These are phyloP conservation scores for Solanum pinnatisectum DNA, from an alignment of 257 asterid genomes.

Conservation along the genomic window DNA sequence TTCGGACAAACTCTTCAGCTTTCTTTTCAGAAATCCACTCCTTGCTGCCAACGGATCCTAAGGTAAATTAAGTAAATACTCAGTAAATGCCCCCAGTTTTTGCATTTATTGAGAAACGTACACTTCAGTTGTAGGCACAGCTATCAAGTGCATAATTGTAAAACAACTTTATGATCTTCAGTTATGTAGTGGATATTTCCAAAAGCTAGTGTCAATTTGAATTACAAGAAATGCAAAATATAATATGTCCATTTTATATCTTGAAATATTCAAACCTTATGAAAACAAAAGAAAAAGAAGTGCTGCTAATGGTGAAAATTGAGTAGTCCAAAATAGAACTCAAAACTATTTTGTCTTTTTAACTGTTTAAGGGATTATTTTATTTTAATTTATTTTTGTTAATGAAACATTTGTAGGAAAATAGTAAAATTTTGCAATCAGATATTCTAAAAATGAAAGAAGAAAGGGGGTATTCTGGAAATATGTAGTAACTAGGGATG, in stretches of 20 bases:
- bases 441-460: background rate
- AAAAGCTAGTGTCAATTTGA: background rate
- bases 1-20: conserved; percentile 36
- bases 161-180: background rate
- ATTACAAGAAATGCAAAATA: background rate
- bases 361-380: background rate
- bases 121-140: background rate
- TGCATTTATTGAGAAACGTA: conserved; percentile 14
- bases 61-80: background rate
- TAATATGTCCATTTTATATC: background rate
- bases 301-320: background rate
- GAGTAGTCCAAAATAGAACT: background rate
- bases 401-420: background rate
- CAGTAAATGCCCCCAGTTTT: conserved; percentile 24
- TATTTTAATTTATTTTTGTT: too few species aligned
- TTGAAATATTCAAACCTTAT: background rate
- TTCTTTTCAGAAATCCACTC: conserved; percentile 54
- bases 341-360: background rate
- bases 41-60: conserved; percentile 54
- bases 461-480: background rate
- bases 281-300: background rate
- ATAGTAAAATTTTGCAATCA: background rate
- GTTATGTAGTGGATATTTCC: background rate
- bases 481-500: background rate
- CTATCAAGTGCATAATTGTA: background rate